A percentile compares a stretch with the other conserved stretches of the same genome.
Evolutionary conservation across 805 yeast genomes (phyloP).

Genomic region (Zygosaccharomyces kombuchaensis): DNA sequence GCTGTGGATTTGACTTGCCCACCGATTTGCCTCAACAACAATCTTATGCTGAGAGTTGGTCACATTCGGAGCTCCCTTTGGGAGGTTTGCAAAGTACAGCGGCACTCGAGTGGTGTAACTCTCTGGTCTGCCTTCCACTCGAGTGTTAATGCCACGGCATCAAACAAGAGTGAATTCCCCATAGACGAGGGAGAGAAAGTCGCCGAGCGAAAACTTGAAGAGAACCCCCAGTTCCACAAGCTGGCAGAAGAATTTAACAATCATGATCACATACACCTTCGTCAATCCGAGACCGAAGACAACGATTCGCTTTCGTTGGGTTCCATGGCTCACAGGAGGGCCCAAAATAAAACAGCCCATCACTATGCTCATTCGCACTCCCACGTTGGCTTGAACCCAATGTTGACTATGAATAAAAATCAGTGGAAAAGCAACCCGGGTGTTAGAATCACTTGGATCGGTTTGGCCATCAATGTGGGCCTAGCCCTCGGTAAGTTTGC

Average conservation of each 20-base stretch:
- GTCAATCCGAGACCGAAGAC: slow-evolving; percentile 41
- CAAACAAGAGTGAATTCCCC: not conserved
- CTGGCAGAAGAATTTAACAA: slow-evolving; percentile 17
- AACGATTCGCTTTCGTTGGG: slow-evolving; percentile 41
- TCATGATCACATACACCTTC: slow-evolving; percentile 41
- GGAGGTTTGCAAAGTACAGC: not conserved
- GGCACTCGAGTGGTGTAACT: not conserved
- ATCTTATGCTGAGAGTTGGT: slow-evolving; percentile 4
- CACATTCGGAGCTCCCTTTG: not conserved
- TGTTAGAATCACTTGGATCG: slow-evolving; percentile 89
- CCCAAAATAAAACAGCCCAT: slow-evolving; percentile 8
- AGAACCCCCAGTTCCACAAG: slow-evolving; percentile 16
- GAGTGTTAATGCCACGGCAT: not conserved
- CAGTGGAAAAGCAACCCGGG: slow-evolving; percentile 66
- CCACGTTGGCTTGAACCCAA: slow-evolving; percentile 32
- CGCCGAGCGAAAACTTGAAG: slow-evolving; percentile 17
- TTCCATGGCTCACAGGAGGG: slow-evolving; percentile 24
- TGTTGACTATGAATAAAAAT: slow-evolving; percentile 39
- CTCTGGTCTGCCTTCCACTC: not conserved
- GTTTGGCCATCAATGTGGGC: slow-evolving; percentile 74
- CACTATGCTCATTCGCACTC: slow-evolving; percentile 27
- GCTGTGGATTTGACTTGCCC: not conserved
- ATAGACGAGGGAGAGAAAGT: slow-evolving; percentile 13
- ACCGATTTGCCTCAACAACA: not conserved
- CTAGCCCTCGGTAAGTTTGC: slow-evolving; percentile 83